phyloP scores from a whole-genome alignment of 768 basidiomycete genomes.

The Auriscalpium orientale region DNA sequence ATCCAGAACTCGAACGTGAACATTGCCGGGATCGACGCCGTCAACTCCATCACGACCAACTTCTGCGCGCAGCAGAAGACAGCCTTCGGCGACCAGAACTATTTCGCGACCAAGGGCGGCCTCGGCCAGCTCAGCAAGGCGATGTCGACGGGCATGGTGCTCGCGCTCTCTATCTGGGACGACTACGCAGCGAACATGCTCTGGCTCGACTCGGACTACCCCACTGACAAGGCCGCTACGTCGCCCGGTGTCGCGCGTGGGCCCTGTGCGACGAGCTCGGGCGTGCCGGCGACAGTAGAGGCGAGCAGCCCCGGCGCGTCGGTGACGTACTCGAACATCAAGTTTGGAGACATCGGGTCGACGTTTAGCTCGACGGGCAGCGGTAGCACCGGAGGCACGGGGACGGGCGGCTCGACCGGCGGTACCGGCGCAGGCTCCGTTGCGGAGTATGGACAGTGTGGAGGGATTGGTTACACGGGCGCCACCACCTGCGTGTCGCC shows the following conservation, averaged over 20 bases:
- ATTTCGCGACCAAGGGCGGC: conserved; percentile 34
- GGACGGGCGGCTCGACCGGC: not conserved
- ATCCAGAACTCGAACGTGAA: conserved; percentile 42
- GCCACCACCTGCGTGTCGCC: conserved; percentile 10
- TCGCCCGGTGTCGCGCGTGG: conserved; percentile 42
- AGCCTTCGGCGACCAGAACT: conserved; percentile 35
- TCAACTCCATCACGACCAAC: conserved; percentile 38
- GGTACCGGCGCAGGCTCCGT: conserved; percentile 7
- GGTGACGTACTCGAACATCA: conserved; percentile 50
- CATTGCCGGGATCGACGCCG: conserved; percentile 32
- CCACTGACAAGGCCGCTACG: conserved; percentile 19
- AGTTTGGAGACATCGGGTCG: conserved; percentile 41
- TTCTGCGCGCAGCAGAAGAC: conserved; percentile 40
- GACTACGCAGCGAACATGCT: conserved; percentile 48
- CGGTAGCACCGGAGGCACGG: not conserved
- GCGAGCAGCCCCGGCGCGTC: conserved; percentile 28
- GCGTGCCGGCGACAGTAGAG: conserved; percentile 39
- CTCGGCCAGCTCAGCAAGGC: conserved; percentile 26
- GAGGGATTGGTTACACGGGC: conserved; percentile 16
- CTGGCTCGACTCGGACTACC: conserved; percentile 51
- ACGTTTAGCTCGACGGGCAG: conserved; percentile 26
- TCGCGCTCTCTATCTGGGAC: conserved; percentile 46
- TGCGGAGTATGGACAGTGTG: conserved; percentile 17
- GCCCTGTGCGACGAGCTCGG: conserved; percentile 40
- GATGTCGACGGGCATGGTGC: conserved; percentile 35